These are phyloP conservation scores for Crithidia bombi DNA, from an alignment of 208 protist genomes.

Conservation along the genomic window DNA sequence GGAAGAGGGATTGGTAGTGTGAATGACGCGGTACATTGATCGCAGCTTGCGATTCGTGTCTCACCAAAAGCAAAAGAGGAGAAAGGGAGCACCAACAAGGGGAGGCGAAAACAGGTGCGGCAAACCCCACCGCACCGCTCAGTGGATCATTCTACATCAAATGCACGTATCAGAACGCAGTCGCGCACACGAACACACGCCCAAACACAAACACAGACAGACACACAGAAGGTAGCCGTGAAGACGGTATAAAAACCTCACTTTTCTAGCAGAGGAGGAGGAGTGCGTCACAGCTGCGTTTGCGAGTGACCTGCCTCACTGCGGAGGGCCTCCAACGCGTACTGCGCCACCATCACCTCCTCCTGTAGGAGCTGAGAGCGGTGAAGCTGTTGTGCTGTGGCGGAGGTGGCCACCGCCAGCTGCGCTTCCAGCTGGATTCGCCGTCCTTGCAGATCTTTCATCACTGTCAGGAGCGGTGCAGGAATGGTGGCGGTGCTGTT, in stretches of 20 bases:
- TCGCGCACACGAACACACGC: no score
- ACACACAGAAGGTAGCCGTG: no score
- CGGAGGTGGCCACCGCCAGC: slow-evolving; percentile 17
- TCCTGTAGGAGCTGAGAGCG: slow-evolving; percentile 56
- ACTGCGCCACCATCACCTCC: slow-evolving; percentile 46
- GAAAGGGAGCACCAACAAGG: slow-evolving; percentile 1
- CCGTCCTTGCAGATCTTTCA: slow-evolving; percentile 32
- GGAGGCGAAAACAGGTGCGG: no score
- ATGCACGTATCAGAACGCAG: no score
- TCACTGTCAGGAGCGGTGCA: slow-evolving; percentile 5
- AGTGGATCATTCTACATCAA: no score
- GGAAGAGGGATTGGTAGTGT: no score
- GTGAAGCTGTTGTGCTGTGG: slow-evolving; percentile 31
- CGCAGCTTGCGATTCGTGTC: not conserved
- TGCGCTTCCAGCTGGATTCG: slow-evolving; percentile 44
- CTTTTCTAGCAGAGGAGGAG: no score
- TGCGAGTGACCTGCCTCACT: not conserved
- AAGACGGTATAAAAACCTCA: no score
- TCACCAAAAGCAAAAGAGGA: slow-evolving; percentile 13
- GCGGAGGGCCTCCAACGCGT: slow-evolving; percentile 37
- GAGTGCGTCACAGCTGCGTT: not conserved
- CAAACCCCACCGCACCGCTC: no score
- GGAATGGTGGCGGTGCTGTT: slow-evolving; percentile 5
- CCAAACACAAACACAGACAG: no score
- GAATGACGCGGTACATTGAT: no score